Base-by-base conservation (phyloP, 2,329 filamentous ascomycete species). In the Calonectria fujianensis region DNA sequence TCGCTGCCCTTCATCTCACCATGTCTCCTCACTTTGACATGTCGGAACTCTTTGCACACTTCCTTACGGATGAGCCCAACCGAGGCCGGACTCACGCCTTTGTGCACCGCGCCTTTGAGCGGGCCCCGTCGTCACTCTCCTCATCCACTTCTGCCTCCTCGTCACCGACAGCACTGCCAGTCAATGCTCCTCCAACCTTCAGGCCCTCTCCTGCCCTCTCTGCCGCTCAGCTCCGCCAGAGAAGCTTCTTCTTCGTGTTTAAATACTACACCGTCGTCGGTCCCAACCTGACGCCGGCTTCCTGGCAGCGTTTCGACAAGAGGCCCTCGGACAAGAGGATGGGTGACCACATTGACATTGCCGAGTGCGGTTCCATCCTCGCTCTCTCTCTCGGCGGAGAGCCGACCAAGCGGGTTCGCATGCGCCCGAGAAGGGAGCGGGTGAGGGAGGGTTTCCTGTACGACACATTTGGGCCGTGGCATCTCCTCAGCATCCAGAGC, bases 201-300 rank as follows among this genome's bases (percentile, higher is more conserved):
- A 68, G 31, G 35, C 63, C 52, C 16, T 65, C 52, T 5, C 59
- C 48, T 85, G 65, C 61, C 35, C 77, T 50, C 75, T 82, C n/a
- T 83, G 87, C 29, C 85, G 87, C 35, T 89, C 79, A 84, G 6
- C 84, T 89, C 10, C 88, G 88, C 16, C 91, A 91, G 77, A 85
- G 89, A 9, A 90, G 88, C 10, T 92, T 93, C 81, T 89, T 92
- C 76, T 93, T 93, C 80, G 90, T 88, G 52, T 92, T 93, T 81
- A 92, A 93, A 77, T 93, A 93, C 80, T 93, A 92, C 79, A 93
- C 91, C 7, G 86, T 92, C 9, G 88, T 93, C 16, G 89, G 88
- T 2, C 86, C 90, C 6, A 88, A 87, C 5, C 88, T 91, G 51
- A 85, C 87, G 39, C 91, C 92, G 0, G 90, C 91, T 78, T 85